Conservation (phyloP, 2,329 filamentous ascomycete species). For the Colletotrichum orchidophilum region DNA sequence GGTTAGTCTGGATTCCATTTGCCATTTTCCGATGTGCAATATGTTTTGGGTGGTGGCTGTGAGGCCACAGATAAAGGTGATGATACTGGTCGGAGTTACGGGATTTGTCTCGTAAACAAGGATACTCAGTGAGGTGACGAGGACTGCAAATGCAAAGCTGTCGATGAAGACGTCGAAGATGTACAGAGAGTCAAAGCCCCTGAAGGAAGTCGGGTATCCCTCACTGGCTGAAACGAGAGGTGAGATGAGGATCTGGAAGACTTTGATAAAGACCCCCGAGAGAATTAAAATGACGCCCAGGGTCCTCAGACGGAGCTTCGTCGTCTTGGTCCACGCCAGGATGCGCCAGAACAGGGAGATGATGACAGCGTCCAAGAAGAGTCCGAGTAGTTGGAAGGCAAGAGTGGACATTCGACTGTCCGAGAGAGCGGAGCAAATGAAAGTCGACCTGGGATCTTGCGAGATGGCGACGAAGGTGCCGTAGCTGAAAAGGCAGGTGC, state of each 20-base stretch:
- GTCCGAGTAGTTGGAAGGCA: conserved; percentile 53
- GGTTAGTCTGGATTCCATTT: conserved; percentile 48
- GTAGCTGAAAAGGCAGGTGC: conserved; percentile 50
- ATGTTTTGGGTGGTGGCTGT: conserved; percentile 48
- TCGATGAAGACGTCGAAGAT: conserved; percentile 60
- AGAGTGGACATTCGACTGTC: conserved; percentile 50
- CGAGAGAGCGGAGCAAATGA: conserved; percentile 57
- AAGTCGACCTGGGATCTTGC: conserved; percentile 56
- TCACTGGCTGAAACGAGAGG: conserved; percentile 39
- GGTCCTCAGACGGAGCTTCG: conserved; percentile 55
- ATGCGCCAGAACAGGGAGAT: conserved; percentile 61
- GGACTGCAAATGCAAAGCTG: conserved; percentile 53
- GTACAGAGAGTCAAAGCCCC: conserved; percentile 55
- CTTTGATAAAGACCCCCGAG: conserved; percentile 49
- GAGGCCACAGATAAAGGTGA: conserved; percentile 55
- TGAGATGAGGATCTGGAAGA: conserved; percentile 47
- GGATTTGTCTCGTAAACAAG: conserved; percentile 59
- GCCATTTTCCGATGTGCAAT: conserved; percentile 53
- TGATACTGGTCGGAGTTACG: conserved; percentile 51
- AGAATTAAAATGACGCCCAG: conserved; percentile 54
- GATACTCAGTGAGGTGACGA: conserved; percentile 55
- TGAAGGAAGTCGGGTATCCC: conserved; percentile 36
- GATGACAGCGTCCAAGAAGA: conserved; percentile 57
- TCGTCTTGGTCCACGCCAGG: conserved; percentile 60
- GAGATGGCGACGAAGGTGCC: conserved; percentile 53